A percentile compares a stretch with the other conserved stretches of the same genome.
These are phyloP conservation scores for Sextonia rubra DNA, from an alignment of 164 flowering plant species.

Conservation along the genomic window DNA sequence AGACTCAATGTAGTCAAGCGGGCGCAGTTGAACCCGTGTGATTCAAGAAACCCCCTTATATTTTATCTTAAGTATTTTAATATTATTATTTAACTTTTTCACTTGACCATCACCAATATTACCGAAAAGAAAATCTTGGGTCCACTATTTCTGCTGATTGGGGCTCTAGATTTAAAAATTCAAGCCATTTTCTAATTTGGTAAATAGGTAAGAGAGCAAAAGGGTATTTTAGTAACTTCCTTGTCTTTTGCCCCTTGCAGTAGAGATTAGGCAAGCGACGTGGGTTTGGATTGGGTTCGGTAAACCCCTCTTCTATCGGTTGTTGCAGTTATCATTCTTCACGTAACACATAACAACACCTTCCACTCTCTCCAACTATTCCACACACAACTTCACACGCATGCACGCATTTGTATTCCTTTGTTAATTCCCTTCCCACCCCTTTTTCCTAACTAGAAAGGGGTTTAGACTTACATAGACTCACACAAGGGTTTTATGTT, in stretches of 20 bases:
- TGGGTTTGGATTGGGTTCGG: constrained; percentile 22
- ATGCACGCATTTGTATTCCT: background rate
- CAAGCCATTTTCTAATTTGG: background rate
- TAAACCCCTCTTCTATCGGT: constrained; percentile 11
- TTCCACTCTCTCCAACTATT: background rate
- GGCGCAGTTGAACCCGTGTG: too few species aligned
- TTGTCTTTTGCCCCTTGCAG: background rate
- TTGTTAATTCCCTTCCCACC: background rate
- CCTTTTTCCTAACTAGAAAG: background rate
- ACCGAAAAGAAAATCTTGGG: too few species aligned
- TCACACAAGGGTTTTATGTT: background rate
- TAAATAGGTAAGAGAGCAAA: background rate
- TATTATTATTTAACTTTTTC: too few species aligned
- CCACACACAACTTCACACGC: background rate
- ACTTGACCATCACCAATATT: too few species aligned
- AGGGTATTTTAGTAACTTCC: background rate
- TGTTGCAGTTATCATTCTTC: constrained; percentile 11
- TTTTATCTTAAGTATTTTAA: too few species aligned
- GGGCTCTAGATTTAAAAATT: background rate
- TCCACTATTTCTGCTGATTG: too few species aligned
- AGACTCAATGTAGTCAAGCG: background rate
- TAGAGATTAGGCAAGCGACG: background rate
- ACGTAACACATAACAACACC: background rate
- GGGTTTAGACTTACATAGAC: too few species aligned
- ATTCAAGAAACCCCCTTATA: too few species aligned